Base-by-base conservation (phyloP, 2,329 filamentous ascomycete species). In the Fusarium sp. region DNA sequence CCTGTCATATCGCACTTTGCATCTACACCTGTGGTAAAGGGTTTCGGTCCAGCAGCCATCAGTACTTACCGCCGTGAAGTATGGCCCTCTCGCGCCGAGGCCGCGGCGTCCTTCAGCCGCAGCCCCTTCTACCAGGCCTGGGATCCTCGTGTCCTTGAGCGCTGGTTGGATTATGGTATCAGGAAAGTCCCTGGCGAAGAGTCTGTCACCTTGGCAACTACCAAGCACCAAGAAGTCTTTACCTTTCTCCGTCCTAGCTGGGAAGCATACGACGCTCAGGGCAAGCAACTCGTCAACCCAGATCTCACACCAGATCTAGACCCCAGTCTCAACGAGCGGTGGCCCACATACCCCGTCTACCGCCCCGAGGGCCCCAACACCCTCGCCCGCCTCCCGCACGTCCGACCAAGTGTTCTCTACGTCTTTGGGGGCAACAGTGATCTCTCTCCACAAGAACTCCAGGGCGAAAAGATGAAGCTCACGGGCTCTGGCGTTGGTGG, bases 191-290 rank as follows among this genome's bases (percentile, higher is more conserved):
- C 85, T 2, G 79, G 79, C 25, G 54, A 75, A 18, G 82, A 83
- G 18, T 83, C 87, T 36, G 92, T 95, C 1, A 96, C 94, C 0
- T 87, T 97, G 3, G 89, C 90, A 2, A 98, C 96, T 1, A 92
- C 94, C 1, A 95, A 95, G 78, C 93, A 97, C 81, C 94, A 98
- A 42, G 83, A 84, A 85, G 93, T 97, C 65, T 92, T 94, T 79
- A 95, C 92, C 1, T 97, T 93, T 80, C 83, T 94, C 73, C 89
- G 93, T 0, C 89, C 91, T 0, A 89, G 89, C 68, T 90, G 83
- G 80, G 82, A 84, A 9, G 85, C 85, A 71, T 81, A 84, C 58
- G 82, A 84, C 69, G 62, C 78, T 0, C 73, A 82, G 6, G 85
- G 84, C 22, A 80, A 81, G 14, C 75, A 72, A 3, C 69, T 88